These are phyloP conservation scores for Agaricus sinodeliciosus DNA, from an alignment of 768 basidiomycete genomes.

Conservation along the genomic window DNA sequence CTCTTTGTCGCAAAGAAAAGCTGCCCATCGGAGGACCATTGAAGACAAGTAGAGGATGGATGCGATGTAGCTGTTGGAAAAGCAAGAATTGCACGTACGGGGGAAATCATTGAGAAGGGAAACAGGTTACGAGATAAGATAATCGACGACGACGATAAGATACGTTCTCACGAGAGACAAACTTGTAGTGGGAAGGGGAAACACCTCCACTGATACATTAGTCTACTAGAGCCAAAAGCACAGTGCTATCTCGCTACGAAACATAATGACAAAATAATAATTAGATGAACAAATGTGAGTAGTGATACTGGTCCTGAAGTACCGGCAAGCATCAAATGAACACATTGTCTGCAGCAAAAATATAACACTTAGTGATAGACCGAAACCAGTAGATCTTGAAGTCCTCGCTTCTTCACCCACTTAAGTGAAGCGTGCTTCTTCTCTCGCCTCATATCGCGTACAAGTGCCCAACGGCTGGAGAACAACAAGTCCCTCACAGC, in stretches of 20 bases:
- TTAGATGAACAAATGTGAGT: too few species aligned
- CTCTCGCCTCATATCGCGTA: conserved; percentile 49
- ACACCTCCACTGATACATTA: too few species aligned
- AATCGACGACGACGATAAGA: too few species aligned
- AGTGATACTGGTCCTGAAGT: too few species aligned
- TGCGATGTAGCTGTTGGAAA: conserved; percentile 54
- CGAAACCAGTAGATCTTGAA: conserved; percentile 56
- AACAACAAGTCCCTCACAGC: conserved; percentile 59
- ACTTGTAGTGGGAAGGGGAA: too few species aligned
- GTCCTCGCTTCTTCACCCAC: conserved; percentile 59
- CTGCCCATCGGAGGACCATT: conserved; percentile 76
- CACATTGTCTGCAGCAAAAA: too few species aligned
- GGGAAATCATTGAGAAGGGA: background rate
- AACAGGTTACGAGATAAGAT: too few species aligned
- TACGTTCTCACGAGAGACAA: too few species aligned
- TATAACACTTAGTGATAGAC: background rate
- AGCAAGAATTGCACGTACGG: conserved; percentile 44
- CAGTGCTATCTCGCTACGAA: too few species aligned
- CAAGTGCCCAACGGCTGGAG: conserved; percentile 52
- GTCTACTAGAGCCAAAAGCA: too few species aligned
- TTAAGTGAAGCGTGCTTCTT: conserved; percentile 37
- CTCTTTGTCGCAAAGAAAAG: conserved; percentile 58
- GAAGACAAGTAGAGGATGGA: conserved; percentile 53
- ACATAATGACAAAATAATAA: too few species aligned
- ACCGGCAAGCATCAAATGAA: too few species aligned